Conservation (phyloP, 2,329 filamentous ascomycete genomes). For the Coniochaeta sp. region DNA sequence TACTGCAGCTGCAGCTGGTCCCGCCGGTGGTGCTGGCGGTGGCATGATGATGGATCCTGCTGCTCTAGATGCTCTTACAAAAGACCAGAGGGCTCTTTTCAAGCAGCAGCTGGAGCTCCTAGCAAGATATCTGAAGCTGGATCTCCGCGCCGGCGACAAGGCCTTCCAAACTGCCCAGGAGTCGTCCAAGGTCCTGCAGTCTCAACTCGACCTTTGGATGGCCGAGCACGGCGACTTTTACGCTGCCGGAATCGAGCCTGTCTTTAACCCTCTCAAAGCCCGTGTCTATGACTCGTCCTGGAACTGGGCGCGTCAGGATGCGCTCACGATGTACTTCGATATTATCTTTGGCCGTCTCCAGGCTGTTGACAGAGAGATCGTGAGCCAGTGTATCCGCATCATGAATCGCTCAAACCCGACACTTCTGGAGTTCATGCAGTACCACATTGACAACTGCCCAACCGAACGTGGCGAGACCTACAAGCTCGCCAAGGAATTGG, state of each 20-base stretch:
- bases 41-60: constrained; percentile 99
- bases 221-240: constrained; percentile 96
- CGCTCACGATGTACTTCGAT: constrained; percentile 97
- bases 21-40: constrained; percentile 59
- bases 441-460: constrained; percentile 98
- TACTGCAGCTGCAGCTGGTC: constrained; percentile 66
- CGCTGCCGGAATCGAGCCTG: constrained; percentile 85
- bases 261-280: constrained; percentile 89
- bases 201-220: constrained; percentile 90
- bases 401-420: constrained; percentile 99
- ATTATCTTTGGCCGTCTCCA: constrained; percentile 95
- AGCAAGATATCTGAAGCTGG: constrained; percentile 93
- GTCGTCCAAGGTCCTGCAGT: constrained; percentile 79
- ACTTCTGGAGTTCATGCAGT: constrained; percentile 98
- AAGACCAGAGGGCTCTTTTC: constrained; percentile 92
- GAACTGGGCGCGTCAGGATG: constrained; percentile 99
- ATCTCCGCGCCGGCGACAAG: constrained; percentile 94
- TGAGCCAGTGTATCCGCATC: constrained; percentile 96
- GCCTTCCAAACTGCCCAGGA: constrained; percentile 79
- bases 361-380: constrained; percentile 92
- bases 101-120: constrained; percentile 97
- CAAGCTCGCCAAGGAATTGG: constrained; percentile 92
- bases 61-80: constrained; percentile 91
- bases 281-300: constrained; percentile 96
- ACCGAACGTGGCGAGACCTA: constrained; percentile 96